phyloP scores from a whole-genome alignment of 345 rosid genomes.

The thale cress (Arabidopsis thaliana) region DNA sequence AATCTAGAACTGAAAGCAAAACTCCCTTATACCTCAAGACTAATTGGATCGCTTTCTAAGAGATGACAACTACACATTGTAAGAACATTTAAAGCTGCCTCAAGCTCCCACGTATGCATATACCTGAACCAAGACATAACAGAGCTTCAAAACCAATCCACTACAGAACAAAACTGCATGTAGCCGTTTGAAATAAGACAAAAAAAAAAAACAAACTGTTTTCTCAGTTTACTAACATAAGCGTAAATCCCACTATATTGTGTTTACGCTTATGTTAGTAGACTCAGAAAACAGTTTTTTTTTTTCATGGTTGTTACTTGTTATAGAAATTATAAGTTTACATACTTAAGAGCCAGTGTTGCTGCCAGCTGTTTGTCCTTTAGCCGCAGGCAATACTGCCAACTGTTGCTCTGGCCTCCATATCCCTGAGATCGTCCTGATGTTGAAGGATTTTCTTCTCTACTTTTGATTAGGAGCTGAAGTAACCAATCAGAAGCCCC shows the following conservation, averaged over 20 bases:
- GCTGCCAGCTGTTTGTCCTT: constrained; percentile 94
- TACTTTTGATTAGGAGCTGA: constrained; percentile 75
- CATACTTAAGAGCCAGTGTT: constrained; percentile 85
- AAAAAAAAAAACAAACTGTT: not conserved
- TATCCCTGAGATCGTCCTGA: constrained; percentile 59
- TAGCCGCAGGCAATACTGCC: constrained; percentile 97
- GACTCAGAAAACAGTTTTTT: too few relatives aligned
- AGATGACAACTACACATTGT: constrained; percentile 99
- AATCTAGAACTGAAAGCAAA: constrained; percentile 37
- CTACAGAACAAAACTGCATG: constrained; percentile 15
- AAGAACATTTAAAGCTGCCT: constrained; percentile 90
- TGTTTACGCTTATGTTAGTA: too few relatives aligned
- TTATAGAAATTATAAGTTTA: constrained; percentile 30
- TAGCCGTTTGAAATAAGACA: constrained; percentile 11
- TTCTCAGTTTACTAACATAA: constrained; percentile 6
- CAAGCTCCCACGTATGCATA: constrained; percentile 90
- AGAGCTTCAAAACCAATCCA: constrained; percentile 10
- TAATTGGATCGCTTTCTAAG: constrained; percentile 61
- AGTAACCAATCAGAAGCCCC: constrained; percentile 93
- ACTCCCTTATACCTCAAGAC: constrained; percentile 63
- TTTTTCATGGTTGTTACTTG: not conserved
- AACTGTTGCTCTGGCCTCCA: constrained; percentile 76
- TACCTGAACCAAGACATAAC: constrained; percentile 57
- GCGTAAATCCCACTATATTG: not conserved
- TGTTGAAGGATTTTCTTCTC: constrained; percentile 64